Evolutionary conservation across 2,329 filamentous ascomycete species (phyloP).

Genomic region (Pseudocercospora vitis): DNA sequence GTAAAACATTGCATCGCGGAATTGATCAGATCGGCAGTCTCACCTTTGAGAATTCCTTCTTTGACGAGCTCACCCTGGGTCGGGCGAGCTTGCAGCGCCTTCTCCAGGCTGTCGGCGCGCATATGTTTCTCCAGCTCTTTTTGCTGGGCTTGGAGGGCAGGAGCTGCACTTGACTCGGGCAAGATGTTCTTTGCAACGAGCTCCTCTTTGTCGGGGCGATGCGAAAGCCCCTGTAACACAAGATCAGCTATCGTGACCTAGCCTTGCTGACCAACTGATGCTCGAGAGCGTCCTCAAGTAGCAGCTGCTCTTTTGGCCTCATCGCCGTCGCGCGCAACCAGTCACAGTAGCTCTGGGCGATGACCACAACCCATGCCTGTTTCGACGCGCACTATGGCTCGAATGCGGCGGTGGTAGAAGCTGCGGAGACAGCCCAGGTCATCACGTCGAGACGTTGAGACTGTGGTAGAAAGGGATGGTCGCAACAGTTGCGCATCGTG

Average conservation of each 20-base stretch:
- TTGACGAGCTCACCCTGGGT: constrained; percentile 73
- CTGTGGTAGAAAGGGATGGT: too few species aligned
- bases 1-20: too few species aligned
- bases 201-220: constrained; percentile 67
- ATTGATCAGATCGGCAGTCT: too few species aligned
- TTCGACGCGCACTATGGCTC: background rate
- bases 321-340: background rate
- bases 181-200: constrained; percentile 88
- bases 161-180: constrained; percentile 73
- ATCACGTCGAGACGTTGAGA: too few species aligned
- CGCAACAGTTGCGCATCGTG: too few species aligned
- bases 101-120: constrained; percentile 81
- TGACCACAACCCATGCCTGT: background rate
- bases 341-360: background rate
- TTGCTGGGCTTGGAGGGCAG: constrained; percentile 75
- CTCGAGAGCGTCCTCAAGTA: constrained; percentile 1
- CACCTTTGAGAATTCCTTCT: constrained; percentile 68
- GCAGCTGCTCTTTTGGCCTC: background rate
- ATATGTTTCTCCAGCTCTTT: constrained; percentile 85
- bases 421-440: too few species aligned
- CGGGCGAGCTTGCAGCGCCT: constrained; percentile 78
- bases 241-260: background rate
- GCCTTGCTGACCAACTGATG: background rate
- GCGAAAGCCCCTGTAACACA: constrained; percentile 51
- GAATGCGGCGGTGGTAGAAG: background rate